Evolutionary conservation across 2,329 filamentous ascomycete genomes (phyloP).

Genomic region (Orbilia oligospora): DNA sequence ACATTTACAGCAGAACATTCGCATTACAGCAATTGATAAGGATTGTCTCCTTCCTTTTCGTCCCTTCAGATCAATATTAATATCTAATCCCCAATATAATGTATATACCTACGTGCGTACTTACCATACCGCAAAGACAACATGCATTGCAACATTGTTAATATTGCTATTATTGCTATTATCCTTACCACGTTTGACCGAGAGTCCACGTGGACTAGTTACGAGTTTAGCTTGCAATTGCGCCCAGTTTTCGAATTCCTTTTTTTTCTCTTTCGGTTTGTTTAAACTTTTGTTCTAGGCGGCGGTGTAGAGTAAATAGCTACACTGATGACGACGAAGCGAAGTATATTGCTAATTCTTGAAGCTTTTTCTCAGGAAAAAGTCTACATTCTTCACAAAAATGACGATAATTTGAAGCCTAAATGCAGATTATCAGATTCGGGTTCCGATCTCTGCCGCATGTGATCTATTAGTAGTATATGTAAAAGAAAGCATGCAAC

Average conservation of each 20-base stretch:
- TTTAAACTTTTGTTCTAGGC: conserved; percentile 17
- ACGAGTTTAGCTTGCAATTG: neutral
- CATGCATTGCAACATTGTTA: conserved; percentile 20
- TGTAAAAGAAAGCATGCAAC: conserved; percentile 28
- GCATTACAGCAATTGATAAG: conserved; percentile 10
- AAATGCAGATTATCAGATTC: neutral
- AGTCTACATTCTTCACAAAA: neutral
- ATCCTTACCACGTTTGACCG: conserved; percentile 25
- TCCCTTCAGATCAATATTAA: neutral
- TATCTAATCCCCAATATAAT: conserved; percentile 52
- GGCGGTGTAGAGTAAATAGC: neutral
- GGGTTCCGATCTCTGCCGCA: conserved; percentile 25
- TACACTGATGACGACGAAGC: neutral
- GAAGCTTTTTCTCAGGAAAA: neutral
- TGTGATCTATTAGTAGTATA: conserved; percentile 36
- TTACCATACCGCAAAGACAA: neutral
- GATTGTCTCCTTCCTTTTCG: neutral
- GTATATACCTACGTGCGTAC: conserved; percentile 34
- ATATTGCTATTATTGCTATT: neutral
- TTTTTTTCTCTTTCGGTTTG: neutral
- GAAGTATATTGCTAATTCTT: no score
- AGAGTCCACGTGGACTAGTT: conserved; percentile 33
- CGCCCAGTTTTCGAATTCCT: neutral
- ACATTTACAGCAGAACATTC: conserved; percentile 26
- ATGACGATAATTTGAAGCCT: neutral